Evolutionary conservation across 345 rosid species (phyloP).

Genomic region (Psidium friedrichsthalianum): DNA sequence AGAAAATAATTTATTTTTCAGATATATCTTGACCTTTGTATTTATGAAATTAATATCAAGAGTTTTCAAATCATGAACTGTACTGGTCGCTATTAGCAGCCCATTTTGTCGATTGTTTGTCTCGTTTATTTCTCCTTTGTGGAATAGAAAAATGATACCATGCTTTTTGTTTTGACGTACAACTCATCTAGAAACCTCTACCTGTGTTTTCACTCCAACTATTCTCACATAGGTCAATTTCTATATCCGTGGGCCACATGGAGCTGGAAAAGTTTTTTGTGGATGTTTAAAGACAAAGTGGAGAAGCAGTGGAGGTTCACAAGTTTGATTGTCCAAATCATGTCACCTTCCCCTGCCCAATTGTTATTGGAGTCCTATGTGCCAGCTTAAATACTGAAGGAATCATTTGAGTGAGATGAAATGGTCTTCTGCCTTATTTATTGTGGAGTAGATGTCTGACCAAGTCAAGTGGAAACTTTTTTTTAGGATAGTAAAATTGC

Average conservation of each 20-base stretch:
- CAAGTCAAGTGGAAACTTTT: background rate
- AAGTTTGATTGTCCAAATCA: conserved; percentile 68
- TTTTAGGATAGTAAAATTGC: background rate
- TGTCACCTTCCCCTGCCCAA: conserved; percentile 56
- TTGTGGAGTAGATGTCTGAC: background rate
- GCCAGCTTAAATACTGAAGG: conserved; percentile 27
- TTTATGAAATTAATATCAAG: background rate
- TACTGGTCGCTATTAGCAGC: background rate
- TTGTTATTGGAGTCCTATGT: conserved; percentile 82
- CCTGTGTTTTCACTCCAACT: background rate
- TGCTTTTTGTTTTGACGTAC: background rate
- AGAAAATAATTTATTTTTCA: background rate
- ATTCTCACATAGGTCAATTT: conserved; percentile 47
- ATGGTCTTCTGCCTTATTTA: background rate
- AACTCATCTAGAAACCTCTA: background rate
- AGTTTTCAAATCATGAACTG: background rate
- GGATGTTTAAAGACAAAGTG: conserved; percentile 83
- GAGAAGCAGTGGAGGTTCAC: conserved; percentile 87
- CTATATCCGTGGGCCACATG: conserved; percentile 84
- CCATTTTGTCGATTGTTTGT: background rate
- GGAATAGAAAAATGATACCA: background rate
- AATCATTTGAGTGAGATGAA: background rate
- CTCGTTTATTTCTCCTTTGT: background rate
- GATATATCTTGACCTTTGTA: background rate
- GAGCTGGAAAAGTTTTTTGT: conserved; percentile 80